These are phyloP conservation scores for Monosporascus sp. DNA, from an alignment of 2,329 filamentous ascomycete species.

Conservation along the genomic window DNA sequence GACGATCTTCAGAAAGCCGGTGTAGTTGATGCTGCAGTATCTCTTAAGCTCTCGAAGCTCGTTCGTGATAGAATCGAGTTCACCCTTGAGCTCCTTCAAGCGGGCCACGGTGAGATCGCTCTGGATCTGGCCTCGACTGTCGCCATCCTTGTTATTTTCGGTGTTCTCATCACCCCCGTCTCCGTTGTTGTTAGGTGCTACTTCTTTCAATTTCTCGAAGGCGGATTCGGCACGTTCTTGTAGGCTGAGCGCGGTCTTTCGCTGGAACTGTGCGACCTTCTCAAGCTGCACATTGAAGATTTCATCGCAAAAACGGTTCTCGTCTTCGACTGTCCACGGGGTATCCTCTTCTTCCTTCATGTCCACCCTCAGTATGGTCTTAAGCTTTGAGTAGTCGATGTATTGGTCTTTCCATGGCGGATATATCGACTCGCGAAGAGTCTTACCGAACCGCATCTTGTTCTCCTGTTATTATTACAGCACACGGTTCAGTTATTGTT, in stretches of 20 bases:
- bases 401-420: conserved; percentile 88
- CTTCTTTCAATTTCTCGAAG: conserved; percentile 70
- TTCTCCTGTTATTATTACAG: not conserved
- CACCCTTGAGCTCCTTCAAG: conserved; percentile 66
- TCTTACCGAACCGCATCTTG: conserved; percentile 89
- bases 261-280: conserved; percentile 88
- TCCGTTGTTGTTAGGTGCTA: conserved; percentile 59
- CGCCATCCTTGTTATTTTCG: not conserved
- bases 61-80: conserved; percentile 82
- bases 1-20: conserved; percentile 93
- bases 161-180: not conserved
- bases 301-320: conserved; percentile 90
- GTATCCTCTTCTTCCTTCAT: conserved; percentile 52
- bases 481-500: too few species aligned
- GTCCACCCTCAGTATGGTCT: conserved; percentile 79
- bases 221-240: conserved; percentile 48
- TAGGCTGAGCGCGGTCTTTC: conserved; percentile 60
- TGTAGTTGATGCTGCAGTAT: conserved; percentile 95
- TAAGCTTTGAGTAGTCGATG: conserved; percentile 93
- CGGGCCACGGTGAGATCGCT: conserved; percentile 43
- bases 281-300: conserved; percentile 91
- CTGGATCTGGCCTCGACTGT: conserved; percentile 28
- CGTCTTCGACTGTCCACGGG: conserved; percentile 89
- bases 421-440: conserved; percentile 73
- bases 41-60: conserved; percentile 91